Percentiles rank a stretch among this genome's conserved stretches.
phyloP scores from a whole-genome alignment of 768 basidiomycete genomes.

The Psilocybe cyanescens region DNA sequence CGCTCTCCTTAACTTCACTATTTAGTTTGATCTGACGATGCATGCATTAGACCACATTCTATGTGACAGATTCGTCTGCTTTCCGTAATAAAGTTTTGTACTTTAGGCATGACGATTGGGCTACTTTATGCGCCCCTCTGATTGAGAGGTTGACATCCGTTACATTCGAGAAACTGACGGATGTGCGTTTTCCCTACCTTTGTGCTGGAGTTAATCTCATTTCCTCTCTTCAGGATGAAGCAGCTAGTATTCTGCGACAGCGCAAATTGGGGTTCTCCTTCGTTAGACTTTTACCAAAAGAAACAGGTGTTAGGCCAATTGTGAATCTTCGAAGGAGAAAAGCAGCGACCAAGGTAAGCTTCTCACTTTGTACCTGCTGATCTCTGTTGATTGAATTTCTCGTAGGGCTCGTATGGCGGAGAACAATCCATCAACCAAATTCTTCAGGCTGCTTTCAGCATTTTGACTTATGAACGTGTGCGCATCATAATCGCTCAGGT shows the following conservation, averaged over 20 bases:
- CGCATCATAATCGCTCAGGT: slow-evolving; percentile 8
- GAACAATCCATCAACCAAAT: slow-evolving; percentile 85
- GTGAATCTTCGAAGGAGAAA: slow-evolving; percentile 78
- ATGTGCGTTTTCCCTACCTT: slow-evolving; percentile 47
- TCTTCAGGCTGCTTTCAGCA: slow-evolving; percentile 82
- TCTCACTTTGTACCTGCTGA: neutral
- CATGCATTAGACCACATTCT: slow-evolving; percentile 78
- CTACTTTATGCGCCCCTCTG: slow-evolving; percentile 78
- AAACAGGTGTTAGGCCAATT: slow-evolving; percentile 92
- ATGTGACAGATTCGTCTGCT: slow-evolving; percentile 89
- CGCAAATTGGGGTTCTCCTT: slow-evolving; percentile 83
- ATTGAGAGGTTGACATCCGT: slow-evolving; percentile 70
- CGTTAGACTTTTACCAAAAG: slow-evolving; percentile 90
- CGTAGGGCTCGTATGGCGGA: slow-evolving; percentile 32
- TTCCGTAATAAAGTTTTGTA: slow-evolving; percentile 85
- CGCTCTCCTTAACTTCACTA: too few species aligned
- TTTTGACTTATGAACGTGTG: slow-evolving; percentile 89
- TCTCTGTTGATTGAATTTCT: neutral
- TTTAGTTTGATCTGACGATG: neutral
- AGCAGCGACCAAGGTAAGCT: slow-evolving; percentile 24
- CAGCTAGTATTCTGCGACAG: slow-evolving; percentile 66
- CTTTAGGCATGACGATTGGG: slow-evolving; percentile 96
- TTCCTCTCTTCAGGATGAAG: slow-evolving; percentile 52
- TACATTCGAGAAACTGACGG: slow-evolving; percentile 72
- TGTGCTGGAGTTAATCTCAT: neutral